Evolutionary conservation across 2,329 filamentous ascomycete species (phyloP), one percentile per base, ranked within the genome.

Genomic region (Hansfordia pulvinata): DNA sequence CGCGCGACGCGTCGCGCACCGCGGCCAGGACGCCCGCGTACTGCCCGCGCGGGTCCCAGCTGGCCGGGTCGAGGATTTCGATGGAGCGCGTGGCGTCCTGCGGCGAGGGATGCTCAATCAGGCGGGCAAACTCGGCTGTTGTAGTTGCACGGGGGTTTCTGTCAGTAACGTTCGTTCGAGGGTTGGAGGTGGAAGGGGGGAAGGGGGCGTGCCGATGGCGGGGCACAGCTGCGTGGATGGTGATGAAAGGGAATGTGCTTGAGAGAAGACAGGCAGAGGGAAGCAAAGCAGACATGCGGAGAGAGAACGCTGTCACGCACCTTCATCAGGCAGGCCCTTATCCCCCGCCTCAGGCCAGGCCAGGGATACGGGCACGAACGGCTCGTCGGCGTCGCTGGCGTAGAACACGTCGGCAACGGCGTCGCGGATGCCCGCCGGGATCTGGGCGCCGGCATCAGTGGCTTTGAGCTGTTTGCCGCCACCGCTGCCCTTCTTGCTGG

Each of bases 341-440:
- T n/a, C n/a, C 14, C 57, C 61, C 11, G 46, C 52, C 35, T 64
- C 63, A 12, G 60, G 50, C 55, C 67, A 82, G 37, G 60, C 63
- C 38, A 93, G 49, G 28, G 67, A 71, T 5, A 93, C 81, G 4
- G 74, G 71, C 47, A 80, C 73, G 51, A 93, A 93, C 4, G 78
- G 76, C 60, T 92, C 83, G 48, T 93, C 85, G 17, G 82, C 73
- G 32, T 93, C 86, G 34, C 78, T 90, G 10, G 69, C 52, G 50
- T 90, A 93, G 45, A 77, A 75, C 22, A 62, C 66, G 30, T 77
- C 55, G 26, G 62, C 58, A 28, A 54, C 54, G 6, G 56, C 60
- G 20, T 55, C 49, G 29, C 55, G 51, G 28, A 86, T 60, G 4
- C 55, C 52, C 26, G 58, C 52, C 6, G 85, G 82, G 28, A 85